These are phyloP conservation scores for Volutella citrinella DNA, from an alignment of 2,329 filamentous ascomycete species.

Conservation along the genomic window DNA sequence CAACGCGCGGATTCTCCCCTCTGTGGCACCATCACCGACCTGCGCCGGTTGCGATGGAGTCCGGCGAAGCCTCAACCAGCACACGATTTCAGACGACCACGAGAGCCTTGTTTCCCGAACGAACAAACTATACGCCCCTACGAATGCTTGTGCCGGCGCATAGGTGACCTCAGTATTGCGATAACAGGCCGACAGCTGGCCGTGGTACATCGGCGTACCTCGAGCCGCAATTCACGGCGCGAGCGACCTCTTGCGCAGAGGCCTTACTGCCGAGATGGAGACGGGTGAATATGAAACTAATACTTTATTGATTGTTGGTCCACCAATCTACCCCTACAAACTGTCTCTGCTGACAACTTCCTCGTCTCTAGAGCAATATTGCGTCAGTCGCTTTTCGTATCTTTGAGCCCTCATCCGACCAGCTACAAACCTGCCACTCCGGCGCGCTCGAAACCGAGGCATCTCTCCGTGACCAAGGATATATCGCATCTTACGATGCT, in stretches of 20 bases:
- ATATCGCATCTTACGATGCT: constrained; percentile 52
- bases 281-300: constrained; percentile 63
- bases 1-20: too few species aligned
- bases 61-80: constrained; percentile 24
- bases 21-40: constrained; percentile 20
- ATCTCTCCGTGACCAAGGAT: constrained; percentile 48
- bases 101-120: constrained; percentile 14
- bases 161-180: too few species aligned
- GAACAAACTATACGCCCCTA: constrained; percentile 2
- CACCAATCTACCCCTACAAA: too few species aligned
- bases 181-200: constrained; percentile 18
- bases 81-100: constrained; percentile 16
- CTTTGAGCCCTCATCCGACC: constrained; percentile 48
- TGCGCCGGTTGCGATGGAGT: constrained; percentile 39
- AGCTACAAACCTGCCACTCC: constrained; percentile 42
- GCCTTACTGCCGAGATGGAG: constrained; percentile 54
- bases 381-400: constrained; percentile 52
- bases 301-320: constrained; percentile 54
- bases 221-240: constrained; percentile 23
- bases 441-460: constrained; percentile 51
- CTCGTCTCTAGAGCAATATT: constrained; percentile 49
- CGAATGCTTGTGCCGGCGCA: constrained; percentile 4
- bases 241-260: constrained; percentile 21
- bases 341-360: too few species aligned
- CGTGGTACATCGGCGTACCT: constrained; percentile 16